These are phyloP conservation scores for Tieghemostelium lacteum DNA, from an alignment of 78 protist species.

Conservation along the genomic window DNA sequence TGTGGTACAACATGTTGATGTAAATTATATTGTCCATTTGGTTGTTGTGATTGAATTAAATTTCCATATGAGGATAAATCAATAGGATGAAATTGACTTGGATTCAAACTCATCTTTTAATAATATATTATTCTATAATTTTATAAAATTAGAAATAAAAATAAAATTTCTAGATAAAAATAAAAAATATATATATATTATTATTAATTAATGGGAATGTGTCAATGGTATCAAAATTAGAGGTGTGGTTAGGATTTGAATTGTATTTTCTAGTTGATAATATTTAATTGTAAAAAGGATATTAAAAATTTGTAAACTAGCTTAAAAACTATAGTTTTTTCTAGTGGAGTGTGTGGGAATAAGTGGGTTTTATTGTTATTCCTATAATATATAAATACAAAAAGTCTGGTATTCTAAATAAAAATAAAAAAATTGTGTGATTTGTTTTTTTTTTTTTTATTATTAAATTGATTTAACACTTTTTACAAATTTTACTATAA, in stretches of 20 bases:
- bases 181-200: neutral
- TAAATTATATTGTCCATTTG: neutral
- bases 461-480: too few species aligned
- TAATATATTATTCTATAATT: neutral
- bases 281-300: too few species aligned
- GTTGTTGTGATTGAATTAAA: slow-evolving; percentile 10
- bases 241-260: too few species aligned
- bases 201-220: neutral
- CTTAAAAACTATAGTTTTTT: too few species aligned
- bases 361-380: too few species aligned
- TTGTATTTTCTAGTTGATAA: too few species aligned
- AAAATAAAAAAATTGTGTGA: neutral
- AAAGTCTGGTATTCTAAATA: neutral
- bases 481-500: too few species aligned
- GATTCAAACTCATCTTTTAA: slow-evolving; percentile 29
- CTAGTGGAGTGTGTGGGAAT: too few species aligned
- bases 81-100: slow-evolving; percentile 34
- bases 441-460: too few species aligned
- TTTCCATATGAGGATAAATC: slow-evolving; percentile 27
- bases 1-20: slow-evolving; percentile 56
- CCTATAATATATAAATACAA: too few species aligned
- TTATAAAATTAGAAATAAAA: neutral
- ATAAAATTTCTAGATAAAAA: neutral
- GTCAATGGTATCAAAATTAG: neutral
- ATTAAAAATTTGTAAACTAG: too few species aligned